phyloP scores from a whole-genome alignment of 2,329 filamentous ascomycete genomes.

The Neonectria magnoliae region DNA sequence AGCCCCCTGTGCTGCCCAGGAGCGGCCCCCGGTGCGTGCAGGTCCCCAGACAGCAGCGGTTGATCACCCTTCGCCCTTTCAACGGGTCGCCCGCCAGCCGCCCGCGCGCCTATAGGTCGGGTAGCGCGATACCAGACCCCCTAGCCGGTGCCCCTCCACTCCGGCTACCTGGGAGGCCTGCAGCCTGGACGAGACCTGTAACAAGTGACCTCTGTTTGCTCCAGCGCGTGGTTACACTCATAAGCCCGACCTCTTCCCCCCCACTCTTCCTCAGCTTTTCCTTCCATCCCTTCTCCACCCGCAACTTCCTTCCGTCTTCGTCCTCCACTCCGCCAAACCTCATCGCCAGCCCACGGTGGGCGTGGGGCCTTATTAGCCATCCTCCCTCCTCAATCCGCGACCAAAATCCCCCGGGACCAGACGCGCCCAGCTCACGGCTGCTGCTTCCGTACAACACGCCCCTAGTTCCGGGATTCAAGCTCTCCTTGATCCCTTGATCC shows the following conservation, averaged over 20 bases:
- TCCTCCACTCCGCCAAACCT: conserved; percentile 15
- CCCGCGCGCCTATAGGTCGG: neutral
- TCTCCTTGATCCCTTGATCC: neutral
- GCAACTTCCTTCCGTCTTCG: neutral
- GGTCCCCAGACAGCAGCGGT: neutral
- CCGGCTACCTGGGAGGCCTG: neutral
- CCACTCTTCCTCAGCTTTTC: neutral
- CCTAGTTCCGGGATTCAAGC: conserved; percentile 9
- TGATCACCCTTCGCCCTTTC: neutral
- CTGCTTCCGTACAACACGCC: conserved; percentile 14
- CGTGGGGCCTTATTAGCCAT: conserved; percentile 18
- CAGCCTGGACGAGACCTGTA: neutral
- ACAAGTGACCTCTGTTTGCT: neutral
- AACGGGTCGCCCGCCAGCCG: neutral
- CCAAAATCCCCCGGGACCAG: neutral
- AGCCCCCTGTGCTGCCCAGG: neutral
- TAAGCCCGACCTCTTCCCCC: neutral
- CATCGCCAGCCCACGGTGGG: conserved; percentile 22
- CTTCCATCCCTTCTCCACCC: neutral
- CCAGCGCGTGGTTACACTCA: neutral
- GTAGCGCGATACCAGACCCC: neutral
- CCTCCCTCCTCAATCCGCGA: neutral
- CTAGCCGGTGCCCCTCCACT: neutral
- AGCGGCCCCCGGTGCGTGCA: neutral
- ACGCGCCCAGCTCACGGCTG: conserved; percentile 17